Evolutionary conservation across 768 basidiomycete species (phyloP).

Genomic region (Rickenella mellea): DNA sequence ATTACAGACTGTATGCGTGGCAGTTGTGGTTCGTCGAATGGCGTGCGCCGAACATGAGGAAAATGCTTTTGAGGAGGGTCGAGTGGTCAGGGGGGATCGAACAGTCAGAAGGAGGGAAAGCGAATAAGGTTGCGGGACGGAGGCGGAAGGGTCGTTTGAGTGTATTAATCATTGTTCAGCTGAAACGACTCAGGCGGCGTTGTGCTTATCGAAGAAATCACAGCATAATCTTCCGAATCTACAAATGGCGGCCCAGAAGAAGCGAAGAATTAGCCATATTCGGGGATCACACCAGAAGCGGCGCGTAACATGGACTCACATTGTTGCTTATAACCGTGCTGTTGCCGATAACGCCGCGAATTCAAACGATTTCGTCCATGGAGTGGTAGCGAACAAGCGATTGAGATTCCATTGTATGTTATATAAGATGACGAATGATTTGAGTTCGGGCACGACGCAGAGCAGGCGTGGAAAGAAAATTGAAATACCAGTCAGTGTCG

Average conservation of each 20-base stretch:
- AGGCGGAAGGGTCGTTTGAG: too few relatives aligned
- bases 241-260: conserved; percentile 1
- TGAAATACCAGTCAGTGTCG: conserved; percentile 10
- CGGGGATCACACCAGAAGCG: conserved; percentile 5
- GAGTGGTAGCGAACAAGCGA: neutral
- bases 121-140: too few relatives aligned
- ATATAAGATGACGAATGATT: conserved; percentile 1
- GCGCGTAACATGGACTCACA: conserved; percentile 32
- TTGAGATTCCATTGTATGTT: conserved; percentile 2
- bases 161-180: too few relatives aligned
- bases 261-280: conserved; percentile 1
- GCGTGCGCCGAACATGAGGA: too few relatives aligned
- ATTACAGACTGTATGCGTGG: too few relatives aligned
- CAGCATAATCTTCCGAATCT: conserved; percentile 47
- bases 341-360: conserved; percentile 6
- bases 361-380: neutral
- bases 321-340: conserved; percentile 65
- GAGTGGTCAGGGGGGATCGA: too few relatives aligned
- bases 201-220: too few relatives aligned
- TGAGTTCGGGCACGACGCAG: conserved; percentile 4
- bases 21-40: too few relatives aligned
- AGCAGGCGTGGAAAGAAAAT: conserved; percentile 3
- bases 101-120: too few relatives aligned
- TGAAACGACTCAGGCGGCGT: too few relatives aligned
- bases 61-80: too few relatives aligned